Base-by-base conservation (phyloP, 805 yeast species). In the Cyberlindnera mississippiensis region DNA sequence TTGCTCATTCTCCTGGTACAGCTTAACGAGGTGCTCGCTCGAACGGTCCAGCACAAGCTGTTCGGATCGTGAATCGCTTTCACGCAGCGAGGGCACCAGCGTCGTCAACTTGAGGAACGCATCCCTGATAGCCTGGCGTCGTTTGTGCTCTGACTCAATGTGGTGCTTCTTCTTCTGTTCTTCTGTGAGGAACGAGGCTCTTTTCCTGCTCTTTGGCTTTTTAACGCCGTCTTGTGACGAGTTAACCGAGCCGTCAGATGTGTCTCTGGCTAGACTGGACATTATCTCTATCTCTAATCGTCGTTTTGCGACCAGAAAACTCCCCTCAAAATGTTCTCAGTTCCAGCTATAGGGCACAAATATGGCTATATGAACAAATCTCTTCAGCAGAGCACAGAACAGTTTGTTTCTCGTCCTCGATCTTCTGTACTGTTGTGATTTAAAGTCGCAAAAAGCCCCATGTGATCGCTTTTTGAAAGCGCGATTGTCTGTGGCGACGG, bases 91-190 rank as follows among this genome's bases (percentile, higher is more conserved):
- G 0, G 97, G 97, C 1, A 93, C 88, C 8, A 86, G 60, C 1
- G 73, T 69, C 0, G 89, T 90, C 17, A 90, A 69, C 41, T 73
- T 75, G 53, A 85, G 95, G 56, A 87, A 90, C 9, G 88, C 90
- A 9, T 80, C 75, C 34, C 97, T 69, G 17, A 91, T 87, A 32
- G 90, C 87, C 50, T 82, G 87, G 47, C 98, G 70, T 53, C 98
- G 71, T 56, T 84, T 85, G 59, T 88, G 90, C 59, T 90, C 98
- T 0, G 90, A 82, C 5, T 85, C 85, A 7, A 86, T 84, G 55
- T 85, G 95, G 51, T 82, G 85, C 5, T 81, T 82, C 79, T 81
- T 53, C 48, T 60, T 63, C 42, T 67, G 64, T 29, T 61, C 67
- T 2, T 62, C 63, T 1, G 64, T 53, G 31, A 66, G 48, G 18